Evolutionary conservation across 805 yeast species (phyloP).

Genomic region (Ogataea pini): DNA sequence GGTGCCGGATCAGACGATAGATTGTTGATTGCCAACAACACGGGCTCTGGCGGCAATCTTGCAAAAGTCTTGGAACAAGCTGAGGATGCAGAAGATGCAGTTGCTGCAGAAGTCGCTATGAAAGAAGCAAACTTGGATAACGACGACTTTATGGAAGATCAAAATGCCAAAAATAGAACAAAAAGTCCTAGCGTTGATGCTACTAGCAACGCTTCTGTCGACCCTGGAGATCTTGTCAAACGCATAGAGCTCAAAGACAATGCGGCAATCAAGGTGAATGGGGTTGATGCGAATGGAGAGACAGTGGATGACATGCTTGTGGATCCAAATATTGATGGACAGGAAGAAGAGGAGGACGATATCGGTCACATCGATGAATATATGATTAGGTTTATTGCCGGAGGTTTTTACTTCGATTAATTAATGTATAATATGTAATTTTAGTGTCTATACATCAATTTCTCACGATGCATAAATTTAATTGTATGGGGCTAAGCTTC

Average conservation of each 20-base stretch:
- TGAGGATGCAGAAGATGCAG: slow-evolving; percentile 89
- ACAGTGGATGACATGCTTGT: slow-evolving; percentile 28
- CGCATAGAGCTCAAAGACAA: slow-evolving; percentile 21
- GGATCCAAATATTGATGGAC: slow-evolving; percentile 31
- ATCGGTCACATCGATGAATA: slow-evolving; percentile 91
- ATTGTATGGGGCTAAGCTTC: no score
- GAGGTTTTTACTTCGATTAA: slow-evolving; percentile 63
- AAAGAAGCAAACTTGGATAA: slow-evolving; percentile 80
- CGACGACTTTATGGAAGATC: slow-evolving; percentile 73
- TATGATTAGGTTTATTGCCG: slow-evolving; percentile 88
- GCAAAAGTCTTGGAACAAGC: slow-evolving; percentile 73
- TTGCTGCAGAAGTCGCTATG: slow-evolving; percentile 88
- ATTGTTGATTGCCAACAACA: slow-evolving; percentile 8
- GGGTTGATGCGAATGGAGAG: slow-evolving; percentile 8
- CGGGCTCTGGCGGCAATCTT: slow-evolving; percentile 32
- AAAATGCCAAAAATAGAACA: slow-evolving; percentile 25
- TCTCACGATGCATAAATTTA: not conserved
- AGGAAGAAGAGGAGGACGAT: slow-evolving; percentile 51
- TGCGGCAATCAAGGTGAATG: slow-evolving; percentile 9
- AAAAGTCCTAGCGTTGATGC: slow-evolving; percentile 26
- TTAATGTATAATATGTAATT: slow-evolving; percentile 20
- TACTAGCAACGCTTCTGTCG: slow-evolving; percentile 32
- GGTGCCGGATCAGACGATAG: slow-evolving; percentile 27
- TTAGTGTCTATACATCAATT: slow-evolving; percentile 3
- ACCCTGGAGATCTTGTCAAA: slow-evolving; percentile 29